These are phyloP conservation scores for Paradendryphiella salina DNA, from an alignment of 2,329 filamentous ascomycete genomes.

Conservation along the genomic window DNA sequence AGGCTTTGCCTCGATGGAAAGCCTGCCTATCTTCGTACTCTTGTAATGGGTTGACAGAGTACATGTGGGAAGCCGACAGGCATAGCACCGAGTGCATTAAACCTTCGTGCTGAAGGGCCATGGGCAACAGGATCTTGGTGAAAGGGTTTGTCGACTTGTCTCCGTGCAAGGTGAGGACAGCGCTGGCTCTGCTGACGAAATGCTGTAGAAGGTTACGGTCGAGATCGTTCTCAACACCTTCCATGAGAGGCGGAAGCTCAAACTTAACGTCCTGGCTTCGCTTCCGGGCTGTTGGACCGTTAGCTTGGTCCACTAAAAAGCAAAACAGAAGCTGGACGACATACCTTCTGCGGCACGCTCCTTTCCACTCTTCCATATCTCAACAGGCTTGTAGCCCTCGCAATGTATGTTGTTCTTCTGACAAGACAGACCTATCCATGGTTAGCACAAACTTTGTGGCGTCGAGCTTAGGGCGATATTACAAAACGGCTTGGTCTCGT, in stretches of 20 bases:
- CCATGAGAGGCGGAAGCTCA: conserved; percentile 65
- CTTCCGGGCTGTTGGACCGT: conserved; percentile 37
- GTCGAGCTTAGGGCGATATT: conserved; percentile 14
- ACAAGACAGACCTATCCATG: conserved; percentile 72
- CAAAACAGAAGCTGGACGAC: background rate
- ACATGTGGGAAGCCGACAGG: conserved; percentile 75
- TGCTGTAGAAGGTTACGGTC: conserved; percentile 82
- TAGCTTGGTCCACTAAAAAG: conserved; percentile 16
- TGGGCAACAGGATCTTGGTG: conserved; percentile 78
- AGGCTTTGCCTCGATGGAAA: conserved; percentile 43
- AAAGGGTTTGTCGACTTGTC: conserved; percentile 78
- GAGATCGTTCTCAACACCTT: conserved; percentile 77
- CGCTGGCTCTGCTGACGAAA: conserved; percentile 77
- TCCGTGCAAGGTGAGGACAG: conserved; percentile 78
- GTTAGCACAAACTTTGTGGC: conserved; percentile 25
- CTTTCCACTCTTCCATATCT: conserved; percentile 83
- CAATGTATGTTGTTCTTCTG: conserved; percentile 92
- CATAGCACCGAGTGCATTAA: conserved; percentile 91
- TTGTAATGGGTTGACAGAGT: conserved; percentile 55
- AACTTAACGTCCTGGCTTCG: conserved; percentile 47
- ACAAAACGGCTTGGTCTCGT: conserved; percentile 54
- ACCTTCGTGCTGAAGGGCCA: conserved; percentile 76
- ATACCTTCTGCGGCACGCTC: conserved; percentile 70
- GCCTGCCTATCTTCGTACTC: conserved; percentile 58
- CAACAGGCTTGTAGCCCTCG: conserved; percentile 85